Base-by-base conservation (phyloP, 345 rosid species). In the Mangifera indica region DNA sequence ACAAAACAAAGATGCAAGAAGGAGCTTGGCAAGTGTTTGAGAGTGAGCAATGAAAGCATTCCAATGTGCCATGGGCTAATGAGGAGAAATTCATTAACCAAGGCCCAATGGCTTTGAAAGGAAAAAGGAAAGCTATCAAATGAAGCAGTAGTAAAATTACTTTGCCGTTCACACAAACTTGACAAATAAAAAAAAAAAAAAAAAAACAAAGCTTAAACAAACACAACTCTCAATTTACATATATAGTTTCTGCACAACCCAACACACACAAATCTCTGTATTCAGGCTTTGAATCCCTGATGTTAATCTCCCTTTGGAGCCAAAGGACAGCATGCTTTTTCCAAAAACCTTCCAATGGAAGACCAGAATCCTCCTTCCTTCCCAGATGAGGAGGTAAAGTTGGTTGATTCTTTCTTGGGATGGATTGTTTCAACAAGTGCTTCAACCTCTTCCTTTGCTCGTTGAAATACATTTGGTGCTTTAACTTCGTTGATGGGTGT, bases 381-480 rank as follows among this genome's bases (percentile, higher is more conserved):
- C 70, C 69, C 67, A 2, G 82, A 76, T 11, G 84, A 67, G 29
- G 71, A 60, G 74, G 25, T 70, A 58, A 58, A 42, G 51, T 55
- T 22, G 12, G 53, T 69, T 0, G 62, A 5, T 44, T 82, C 84
- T 29, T 83, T 84, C 83, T 85, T 74, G 22, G 69, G 78, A 62
- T 82, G 86, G 69, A 87, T 82, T 15, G 88, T 56, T 1, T 74
- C 80, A 0, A 82, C 79, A 46, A 87, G 73, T 8, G 91, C 89
- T 46, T 88, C 90, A 1, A 88, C 69, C 34, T 84, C 93, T 79
- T 88, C 97, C 51, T 88, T 77, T 1, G 79, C 86, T 73, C 90
- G 77, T 56, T 81, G 77, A 10, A 83, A 84, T 9, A 87, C 78
- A 77, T 60, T 87, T 3, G 93, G 93, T 60, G 78, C 90, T 67